Evolutionary conservation across 2,329 filamentous ascomycete genomes (phyloP).

Genomic region (Colletotrichum gigasporum): DNA sequence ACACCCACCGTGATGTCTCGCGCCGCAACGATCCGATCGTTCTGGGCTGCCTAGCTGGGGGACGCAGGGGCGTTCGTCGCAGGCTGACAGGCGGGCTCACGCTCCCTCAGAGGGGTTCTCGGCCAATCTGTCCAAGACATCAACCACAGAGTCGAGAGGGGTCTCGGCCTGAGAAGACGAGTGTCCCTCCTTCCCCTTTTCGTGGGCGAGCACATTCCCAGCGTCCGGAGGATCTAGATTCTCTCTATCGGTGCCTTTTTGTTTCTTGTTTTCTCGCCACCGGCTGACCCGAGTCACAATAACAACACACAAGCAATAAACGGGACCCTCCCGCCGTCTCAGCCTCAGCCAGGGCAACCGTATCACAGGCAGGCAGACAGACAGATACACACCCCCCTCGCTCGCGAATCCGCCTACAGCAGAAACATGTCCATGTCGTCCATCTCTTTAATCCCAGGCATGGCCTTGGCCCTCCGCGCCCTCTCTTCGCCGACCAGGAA

Average conservation of each 20-base stretch:
- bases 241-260: no score
- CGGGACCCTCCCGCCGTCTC: background rate
- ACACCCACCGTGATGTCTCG: background rate
- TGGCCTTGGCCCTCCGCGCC: conserved; percentile 31
- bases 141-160: no score
- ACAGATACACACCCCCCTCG: no score
- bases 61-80: no score
- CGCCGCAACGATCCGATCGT: conserved; percentile 6
- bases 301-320: background rate
- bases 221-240: background rate
- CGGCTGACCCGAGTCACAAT: background rate
- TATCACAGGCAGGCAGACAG: background rate
- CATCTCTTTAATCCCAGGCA: conserved; percentile 28
- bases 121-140: background rate
- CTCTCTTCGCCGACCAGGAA: conserved; percentile 49
- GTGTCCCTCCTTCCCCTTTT: background rate
- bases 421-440: conserved; percentile 33
- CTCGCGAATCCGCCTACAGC: background rate
- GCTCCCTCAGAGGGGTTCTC: no score
- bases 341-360: background rate
- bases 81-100: no score
- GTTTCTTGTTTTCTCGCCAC: background rate
- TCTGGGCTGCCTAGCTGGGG: no score
- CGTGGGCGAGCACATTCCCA: background rate
- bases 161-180: background rate